Conservation (phyloP, 2,329 filamentous ascomycete species). For the Fusarium lyarnte region DNA sequence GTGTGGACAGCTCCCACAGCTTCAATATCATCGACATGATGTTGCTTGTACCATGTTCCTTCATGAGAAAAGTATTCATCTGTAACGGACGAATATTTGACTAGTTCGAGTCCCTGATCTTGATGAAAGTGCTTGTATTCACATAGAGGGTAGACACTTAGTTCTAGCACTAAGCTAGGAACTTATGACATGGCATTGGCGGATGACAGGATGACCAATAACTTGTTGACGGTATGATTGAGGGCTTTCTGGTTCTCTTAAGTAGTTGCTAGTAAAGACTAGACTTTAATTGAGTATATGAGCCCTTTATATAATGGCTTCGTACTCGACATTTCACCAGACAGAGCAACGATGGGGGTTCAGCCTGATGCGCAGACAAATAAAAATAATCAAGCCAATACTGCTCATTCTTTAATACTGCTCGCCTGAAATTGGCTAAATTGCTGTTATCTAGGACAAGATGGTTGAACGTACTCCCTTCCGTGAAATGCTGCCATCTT, state of each 20-base stretch:
- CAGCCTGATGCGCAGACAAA: neutral
- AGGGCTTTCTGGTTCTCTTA: neutral
- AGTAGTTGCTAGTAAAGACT: too few species aligned
- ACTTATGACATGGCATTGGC: neutral
- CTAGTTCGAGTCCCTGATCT: neutral
- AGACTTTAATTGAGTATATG: neutral
- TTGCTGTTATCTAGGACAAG: neutral
- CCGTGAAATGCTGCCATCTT: neutral
- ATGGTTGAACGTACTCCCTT: neutral
- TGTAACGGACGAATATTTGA: neutral
- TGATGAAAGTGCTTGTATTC: neutral
- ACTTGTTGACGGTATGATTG: neutral
- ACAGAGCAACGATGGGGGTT: neutral
- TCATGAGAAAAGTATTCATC: neutral
- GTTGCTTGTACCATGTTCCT: neutral
- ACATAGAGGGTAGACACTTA: neutral
- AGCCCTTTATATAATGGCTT: neutral
- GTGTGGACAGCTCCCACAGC: neutral
- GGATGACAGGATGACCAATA: neutral
- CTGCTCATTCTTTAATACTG: neutral
- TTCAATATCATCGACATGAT: neutral
- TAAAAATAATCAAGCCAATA: neutral
- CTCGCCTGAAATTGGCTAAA: too few species aligned
- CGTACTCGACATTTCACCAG: neutral
- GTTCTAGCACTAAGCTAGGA: neutral